Evolutionary conservation across 345 rosid genomes (phyloP).

Genomic region (Capsella bursapastoris): DNA sequence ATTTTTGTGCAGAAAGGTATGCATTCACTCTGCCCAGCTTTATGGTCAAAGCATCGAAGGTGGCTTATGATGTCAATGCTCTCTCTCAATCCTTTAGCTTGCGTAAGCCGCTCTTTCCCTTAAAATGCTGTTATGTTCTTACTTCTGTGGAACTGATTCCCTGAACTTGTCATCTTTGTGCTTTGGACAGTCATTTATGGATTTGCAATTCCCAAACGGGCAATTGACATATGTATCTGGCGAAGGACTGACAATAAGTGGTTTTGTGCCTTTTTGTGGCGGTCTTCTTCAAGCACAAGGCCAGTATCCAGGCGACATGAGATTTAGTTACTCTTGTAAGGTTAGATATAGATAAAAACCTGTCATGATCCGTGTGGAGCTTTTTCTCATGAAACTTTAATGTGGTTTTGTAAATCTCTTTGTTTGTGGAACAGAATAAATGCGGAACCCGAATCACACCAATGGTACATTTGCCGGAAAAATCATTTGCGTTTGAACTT

Average conservation of each 20-base stretch:
- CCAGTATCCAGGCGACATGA: slow-evolving; percentile 98
- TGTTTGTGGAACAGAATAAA: slow-evolving; percentile 62
- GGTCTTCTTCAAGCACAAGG: slow-evolving; percentile 99
- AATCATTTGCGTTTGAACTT: slow-evolving; percentile 71
- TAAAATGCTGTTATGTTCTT: background rate
- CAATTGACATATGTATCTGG: slow-evolving; percentile 91
- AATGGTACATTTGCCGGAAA: slow-evolving; percentile 89
- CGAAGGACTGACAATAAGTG: slow-evolving; percentile 91
- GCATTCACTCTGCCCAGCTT: slow-evolving; percentile 96
- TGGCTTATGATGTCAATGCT: slow-evolving; percentile 99
- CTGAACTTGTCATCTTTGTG: slow-evolving; percentile 1
- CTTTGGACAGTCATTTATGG: slow-evolving; percentile 74
- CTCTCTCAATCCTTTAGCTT: slow-evolving; percentile 87
- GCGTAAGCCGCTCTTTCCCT: slow-evolving; percentile 57
- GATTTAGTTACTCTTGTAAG: slow-evolving; percentile 89
- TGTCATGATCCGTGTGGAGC: background rate
- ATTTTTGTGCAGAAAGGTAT: slow-evolving; percentile 70
- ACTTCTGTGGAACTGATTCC: slow-evolving; percentile 7
- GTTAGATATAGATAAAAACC: slow-evolving; percentile 43
- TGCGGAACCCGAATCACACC: slow-evolving; percentile 91
- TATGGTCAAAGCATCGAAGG: slow-evolving; percentile 98
- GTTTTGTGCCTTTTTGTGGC: slow-evolving; percentile 77
- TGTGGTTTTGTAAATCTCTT: slow-evolving; percentile 2
- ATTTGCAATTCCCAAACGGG: slow-evolving; percentile 96
- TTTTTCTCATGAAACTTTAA: slow-evolving; percentile 5